Base-by-base conservation (phyloP, 169 alveolate genomes). In the Theileria orientalis region DNA sequence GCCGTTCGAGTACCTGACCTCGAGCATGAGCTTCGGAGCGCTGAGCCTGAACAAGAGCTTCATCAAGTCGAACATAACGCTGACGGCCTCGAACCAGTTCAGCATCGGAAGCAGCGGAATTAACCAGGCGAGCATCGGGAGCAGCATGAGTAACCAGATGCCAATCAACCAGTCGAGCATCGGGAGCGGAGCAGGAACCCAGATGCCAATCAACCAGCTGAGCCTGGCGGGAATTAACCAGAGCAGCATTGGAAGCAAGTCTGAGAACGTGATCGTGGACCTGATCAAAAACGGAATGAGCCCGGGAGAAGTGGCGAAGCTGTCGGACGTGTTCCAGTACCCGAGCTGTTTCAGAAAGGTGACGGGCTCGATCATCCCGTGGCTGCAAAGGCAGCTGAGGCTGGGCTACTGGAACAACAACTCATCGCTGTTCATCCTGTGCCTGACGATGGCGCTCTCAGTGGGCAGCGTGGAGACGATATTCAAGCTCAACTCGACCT, bases 401-500 rank as follows among this genome's bases (percentile, higher is more conserved):
- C 64, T 59, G 32, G 93, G 93, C 16, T 87, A 87, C 49, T 87
- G 93, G 93, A 46, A 77, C 13, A 87, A 87, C 46, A 70, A 83
- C 41, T 66, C 85, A 5, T 83, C 93, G 25, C 70, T 87, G 46
- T 87, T 87, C 67, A 56, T 87, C 16, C 73, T 87, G 25, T 86
- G 93, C 19, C 57, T 84, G 35, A 84, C 91, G 5, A 84, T 87
- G 64, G 91, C 93, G 14, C 69, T 87, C 47, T 80, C 91, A n/a
- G 90, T 87, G n/a, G 93, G 93, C 11, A 83, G 83, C 56, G 82
- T 87, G 16, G 93, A 87, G 77, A 87, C 93, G 0, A 41, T 87
- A 30, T 87, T 84, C 80, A 74, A 73, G 47, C 69, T 87, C 37
- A 83, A 79, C 73, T 52, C 86, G 11, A 74, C 91, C 8, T 87